Evolutionary conservation across 2,329 filamentous ascomycete species (phyloP).

Genomic region (Aspergillus pseudoviridinutans): DNA sequence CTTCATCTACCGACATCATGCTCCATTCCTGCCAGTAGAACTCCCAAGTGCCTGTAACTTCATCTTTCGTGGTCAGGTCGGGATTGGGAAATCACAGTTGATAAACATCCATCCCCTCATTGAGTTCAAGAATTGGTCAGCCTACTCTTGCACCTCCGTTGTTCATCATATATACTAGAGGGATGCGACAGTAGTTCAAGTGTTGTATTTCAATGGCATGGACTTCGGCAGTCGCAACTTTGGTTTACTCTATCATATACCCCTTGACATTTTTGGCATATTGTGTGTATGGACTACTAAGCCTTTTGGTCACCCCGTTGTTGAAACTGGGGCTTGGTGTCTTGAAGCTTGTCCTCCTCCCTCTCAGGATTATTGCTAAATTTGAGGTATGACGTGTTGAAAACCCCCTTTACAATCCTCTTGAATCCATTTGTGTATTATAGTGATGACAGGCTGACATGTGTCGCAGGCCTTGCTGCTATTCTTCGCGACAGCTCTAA

Average conservation of each 20-base stretch:
- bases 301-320: constrained; percentile 45
- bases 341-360: constrained; percentile 42
- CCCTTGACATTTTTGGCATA: constrained; percentile 14
- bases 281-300: constrained; percentile 25
- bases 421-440: background rate
- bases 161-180: background rate
- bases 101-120: background rate
- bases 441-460: background rate
- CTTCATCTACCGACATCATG: background rate
- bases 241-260: constrained; percentile 8
- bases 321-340: constrained; percentile 45
- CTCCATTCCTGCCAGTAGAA: background rate
- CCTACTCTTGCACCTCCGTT: background rate
- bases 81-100: background rate
- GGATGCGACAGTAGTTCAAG: background rate
- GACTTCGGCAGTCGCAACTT: constrained; percentile 7
- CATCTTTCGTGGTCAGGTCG: background rate
- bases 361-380: constrained; percentile 48
- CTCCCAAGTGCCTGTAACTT: background rate
- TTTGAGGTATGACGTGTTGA: constrained; percentile 49
- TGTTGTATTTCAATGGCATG: constrained; percentile 6
- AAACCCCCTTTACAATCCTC: background rate
- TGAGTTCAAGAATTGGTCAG: background rate
- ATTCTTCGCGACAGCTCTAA: constrained; percentile 62
- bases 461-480: constrained; percentile 41